Percentiles rank a stretch among this genome's conserved stretches.
Evolutionary conservation across 331 rosid genomes (phyloP).

Genomic region (Dryas integrifolia): DNA sequence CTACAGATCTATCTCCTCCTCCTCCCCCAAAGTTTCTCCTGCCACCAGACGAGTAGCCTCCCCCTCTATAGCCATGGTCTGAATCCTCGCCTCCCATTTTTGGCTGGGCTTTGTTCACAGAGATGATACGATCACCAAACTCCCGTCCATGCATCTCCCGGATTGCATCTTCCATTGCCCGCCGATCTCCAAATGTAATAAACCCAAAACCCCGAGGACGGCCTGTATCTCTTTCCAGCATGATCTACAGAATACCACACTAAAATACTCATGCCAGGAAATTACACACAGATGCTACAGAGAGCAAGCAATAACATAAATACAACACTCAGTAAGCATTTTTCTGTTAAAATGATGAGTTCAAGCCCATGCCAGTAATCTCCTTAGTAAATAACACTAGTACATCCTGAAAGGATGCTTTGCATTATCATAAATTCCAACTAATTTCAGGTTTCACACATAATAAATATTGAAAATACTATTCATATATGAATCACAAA

Average conservation of each 20-base stretch:
- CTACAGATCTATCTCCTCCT: conserved; percentile 60
- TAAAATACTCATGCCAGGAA: conserved; percentile 28
- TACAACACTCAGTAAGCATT: neutral
- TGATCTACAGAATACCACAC: conserved; percentile 63
- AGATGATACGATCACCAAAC: conserved; percentile 70
- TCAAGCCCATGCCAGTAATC: neutral
- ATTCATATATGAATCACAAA: neutral
- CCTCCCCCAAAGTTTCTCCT: conserved; percentile 68
- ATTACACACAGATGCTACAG: neutral
- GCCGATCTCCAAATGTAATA: conserved; percentile 80
- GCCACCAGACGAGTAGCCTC: conserved; percentile 78
- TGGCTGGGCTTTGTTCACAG: conserved; percentile 94
- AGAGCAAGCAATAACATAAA: neutral
- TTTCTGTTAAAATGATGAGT: neutral
- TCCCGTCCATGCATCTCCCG: conserved; percentile 94
- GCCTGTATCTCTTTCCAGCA: conserved; percentile 92
- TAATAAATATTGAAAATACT: neutral
- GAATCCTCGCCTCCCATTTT: conserved; percentile 76
- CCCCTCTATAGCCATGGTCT: conserved; percentile 72
- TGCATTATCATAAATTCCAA: neutral
- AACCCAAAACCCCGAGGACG: conserved; percentile 98
- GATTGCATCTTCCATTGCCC: conserved; percentile 98
- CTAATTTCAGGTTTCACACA: neutral
- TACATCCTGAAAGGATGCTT: neutral
- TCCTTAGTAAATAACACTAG: neutral